Base-by-base conservation (phyloP, 1,284 basidiomycete genomes). In the Hypsizygus ulmarius region DNA sequence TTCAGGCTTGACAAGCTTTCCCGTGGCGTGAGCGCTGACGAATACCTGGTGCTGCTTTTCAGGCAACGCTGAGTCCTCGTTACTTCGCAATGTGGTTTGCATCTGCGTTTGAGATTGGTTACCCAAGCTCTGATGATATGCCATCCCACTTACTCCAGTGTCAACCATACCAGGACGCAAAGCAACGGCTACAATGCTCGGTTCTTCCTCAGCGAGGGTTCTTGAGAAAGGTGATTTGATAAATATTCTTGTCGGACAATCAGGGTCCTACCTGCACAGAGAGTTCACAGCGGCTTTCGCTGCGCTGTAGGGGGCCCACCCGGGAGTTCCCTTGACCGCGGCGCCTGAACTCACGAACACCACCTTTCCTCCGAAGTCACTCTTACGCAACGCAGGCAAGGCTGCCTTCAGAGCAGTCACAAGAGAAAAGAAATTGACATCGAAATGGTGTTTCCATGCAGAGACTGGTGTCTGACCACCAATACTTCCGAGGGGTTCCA, bases 271-370 rank as follows among this genome's bases (percentile, higher is more conserved):
- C 87, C 87, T 78, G 68, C 81, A 83, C 28, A 95, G 71, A 15
- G 87, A 85, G 64, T 95, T 95, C 80, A 93, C 75, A 0, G 90
- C 92, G 1, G 92, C 92, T 64, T 92, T 91, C 51, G 75, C 71
- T 10, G 89, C 82, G 56, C 82, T 90, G 66, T 95, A 95, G 0
- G 88, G 79, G 4, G 70, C 86, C 89, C 89, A 93, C 0, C 81
- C 82, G 0, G 81, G 66, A 0, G 62, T 75, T n/a, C 75, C 78
- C 32, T 84, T 83, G 3, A 77, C 73, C 3, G 93, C 87, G 4
- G 90, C 84, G 5, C 93, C 93, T 19, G 87, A 90, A 58, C 86
- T 90, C 25, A 93, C 77, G 56, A 93, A 88, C 12, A 95, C 73
- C 28, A 93, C 75, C 41, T 77, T 75, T 0, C 88, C 92, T 11